phyloP scores from a whole-genome alignment of 2,329 filamentous ascomycete genomes.

The Falciphora oryzae region DNA sequence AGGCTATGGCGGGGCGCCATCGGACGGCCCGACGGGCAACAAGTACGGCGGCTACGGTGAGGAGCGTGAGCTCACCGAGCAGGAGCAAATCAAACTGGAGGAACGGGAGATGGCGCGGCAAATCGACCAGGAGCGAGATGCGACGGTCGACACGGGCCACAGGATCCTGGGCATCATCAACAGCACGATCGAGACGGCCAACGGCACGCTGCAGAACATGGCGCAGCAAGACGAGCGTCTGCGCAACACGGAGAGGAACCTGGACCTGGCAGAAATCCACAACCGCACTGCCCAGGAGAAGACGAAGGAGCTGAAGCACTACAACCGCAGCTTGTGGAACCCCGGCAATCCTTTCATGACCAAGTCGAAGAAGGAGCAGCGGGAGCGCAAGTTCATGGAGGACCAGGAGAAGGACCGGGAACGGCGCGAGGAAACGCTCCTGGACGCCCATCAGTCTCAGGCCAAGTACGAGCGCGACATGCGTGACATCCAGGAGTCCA shows the following conservation, averaged over 20 bases:
- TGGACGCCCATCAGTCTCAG: slow-evolving; percentile 44
- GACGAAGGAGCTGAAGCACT: slow-evolving; percentile 73
- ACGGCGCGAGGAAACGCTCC: slow-evolving; percentile 57
- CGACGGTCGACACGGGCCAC: slow-evolving; percentile 48
- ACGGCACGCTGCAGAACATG: slow-evolving; percentile 65
- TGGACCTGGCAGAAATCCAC: slow-evolving; percentile 73
- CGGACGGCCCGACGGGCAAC: slow-evolving; percentile 7
- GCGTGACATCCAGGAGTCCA: slow-evolving; percentile 28
- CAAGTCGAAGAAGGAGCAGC: slow-evolving; percentile 54
- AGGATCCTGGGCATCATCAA: slow-evolving; percentile 64
- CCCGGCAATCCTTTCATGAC: slow-evolving; percentile 67
- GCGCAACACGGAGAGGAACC: slow-evolving; percentile 74
- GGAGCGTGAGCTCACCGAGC: slow-evolving; percentile 72
- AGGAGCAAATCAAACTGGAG: slow-evolving; percentile 56
- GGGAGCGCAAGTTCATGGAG: slow-evolving; percentile 64
- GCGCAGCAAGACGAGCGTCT: slow-evolving; percentile 75
- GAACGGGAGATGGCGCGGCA: slow-evolving; percentile 65
- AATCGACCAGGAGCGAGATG: slow-evolving; percentile 69
- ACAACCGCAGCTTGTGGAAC: slow-evolving; percentile 78
- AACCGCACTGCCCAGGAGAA: slow-evolving; percentile 73
- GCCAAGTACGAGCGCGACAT: slow-evolving; percentile 46
- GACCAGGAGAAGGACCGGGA: slow-evolving; percentile 62
- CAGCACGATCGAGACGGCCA: slow-evolving; percentile 64
- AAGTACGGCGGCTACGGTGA: slow-evolving; percentile 54
- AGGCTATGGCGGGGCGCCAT: slow-evolving; percentile 3